phyloP scores from a whole-genome alignment of 495 filamentous ascomycete genomes.

The Penicillium canescens region DNA sequence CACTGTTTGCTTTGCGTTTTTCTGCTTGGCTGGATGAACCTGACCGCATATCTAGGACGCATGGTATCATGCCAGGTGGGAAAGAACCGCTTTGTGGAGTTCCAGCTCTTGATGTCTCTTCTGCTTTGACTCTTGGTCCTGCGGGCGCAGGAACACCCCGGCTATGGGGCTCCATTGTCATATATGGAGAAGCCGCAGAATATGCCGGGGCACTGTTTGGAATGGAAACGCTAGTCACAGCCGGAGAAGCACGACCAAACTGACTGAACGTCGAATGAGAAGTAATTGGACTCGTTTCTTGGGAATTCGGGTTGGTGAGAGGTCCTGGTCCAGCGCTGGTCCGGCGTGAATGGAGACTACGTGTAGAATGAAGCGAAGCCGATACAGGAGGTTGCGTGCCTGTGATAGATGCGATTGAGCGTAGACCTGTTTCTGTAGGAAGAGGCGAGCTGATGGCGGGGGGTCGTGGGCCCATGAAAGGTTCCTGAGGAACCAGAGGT shows the following conservation, averaged over 20 bases:
- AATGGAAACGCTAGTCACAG: slow-evolving; percentile 26
- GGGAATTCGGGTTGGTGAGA: slow-evolving; percentile 40
- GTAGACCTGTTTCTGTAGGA: slow-evolving; percentile 26
- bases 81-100: slow-evolving; percentile 36
- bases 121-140: slow-evolving; percentile 31
- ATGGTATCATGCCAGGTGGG: slow-evolving; percentile 57
- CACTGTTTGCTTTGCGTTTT: slow-evolving; percentile 91
- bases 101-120: slow-evolving; percentile 39
- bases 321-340: slow-evolving; percentile 43
- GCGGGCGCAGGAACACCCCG: slow-evolving; percentile 25
- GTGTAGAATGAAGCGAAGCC: slow-evolving; percentile 40
- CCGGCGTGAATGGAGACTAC: slow-evolving; percentile 42
- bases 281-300: slow-evolving; percentile 57
- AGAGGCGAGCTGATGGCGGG: slow-evolving; percentile 30
- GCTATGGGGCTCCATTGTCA: slow-evolving; percentile 27
- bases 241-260: slow-evolving; percentile 49
- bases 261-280: slow-evolving; percentile 52
- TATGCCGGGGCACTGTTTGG: slow-evolving; percentile 16
- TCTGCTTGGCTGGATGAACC: slow-evolving; percentile 85
- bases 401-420: slow-evolving; percentile 27
- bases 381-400: slow-evolving; percentile 31
- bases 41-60: slow-evolving; percentile 68
- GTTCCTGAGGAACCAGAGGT: slow-evolving; percentile 41
- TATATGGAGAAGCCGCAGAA: slow-evolving; percentile 26
- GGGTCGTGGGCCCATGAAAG: slow-evolving; percentile 27